phyloP scores from a whole-genome alignment of 306 rosid genomes.

The Prinsepia uniflora region DNA sequence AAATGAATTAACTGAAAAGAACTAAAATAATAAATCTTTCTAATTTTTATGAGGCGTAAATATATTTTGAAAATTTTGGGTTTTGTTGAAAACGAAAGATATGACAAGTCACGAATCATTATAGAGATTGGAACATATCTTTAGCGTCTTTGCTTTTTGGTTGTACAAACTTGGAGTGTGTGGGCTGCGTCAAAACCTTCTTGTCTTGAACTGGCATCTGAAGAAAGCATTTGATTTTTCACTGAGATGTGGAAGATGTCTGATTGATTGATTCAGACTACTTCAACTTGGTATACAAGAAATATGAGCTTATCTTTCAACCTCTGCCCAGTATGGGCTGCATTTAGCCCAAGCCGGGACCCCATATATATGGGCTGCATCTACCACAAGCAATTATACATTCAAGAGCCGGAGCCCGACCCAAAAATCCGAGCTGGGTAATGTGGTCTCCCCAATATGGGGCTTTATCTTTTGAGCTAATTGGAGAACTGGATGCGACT shows the following conservation, averaged over 20 bases:
- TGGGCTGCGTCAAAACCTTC: neutral
- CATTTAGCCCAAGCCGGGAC: neutral
- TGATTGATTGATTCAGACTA: neutral
- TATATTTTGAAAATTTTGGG: neutral
- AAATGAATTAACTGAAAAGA: neutral
- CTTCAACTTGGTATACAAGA: neutral
- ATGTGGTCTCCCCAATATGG: neutral
- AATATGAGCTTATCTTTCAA: neutral
- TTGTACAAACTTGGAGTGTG: neutral
- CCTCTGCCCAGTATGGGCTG: neutral
- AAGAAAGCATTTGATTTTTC: neutral
- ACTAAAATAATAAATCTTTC: neutral
- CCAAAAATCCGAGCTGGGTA: neutral
- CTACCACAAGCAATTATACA: neutral
- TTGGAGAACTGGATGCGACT: too few relatives aligned
- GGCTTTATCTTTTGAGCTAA: too few relatives aligned
- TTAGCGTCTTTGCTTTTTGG: slow-evolving; percentile 4
- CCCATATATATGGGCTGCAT: neutral
- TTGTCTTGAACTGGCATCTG: neutral
- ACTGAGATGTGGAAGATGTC: neutral
- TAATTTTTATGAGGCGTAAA: neutral
- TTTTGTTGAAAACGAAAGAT: slow-evolving; percentile 11
- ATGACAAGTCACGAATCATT: slow-evolving; percentile 9
- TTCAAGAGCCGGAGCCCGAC: neutral
- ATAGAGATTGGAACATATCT: neutral